Conservation (phyloP, 805 yeast species). For the Candida adriatica region DNA sequence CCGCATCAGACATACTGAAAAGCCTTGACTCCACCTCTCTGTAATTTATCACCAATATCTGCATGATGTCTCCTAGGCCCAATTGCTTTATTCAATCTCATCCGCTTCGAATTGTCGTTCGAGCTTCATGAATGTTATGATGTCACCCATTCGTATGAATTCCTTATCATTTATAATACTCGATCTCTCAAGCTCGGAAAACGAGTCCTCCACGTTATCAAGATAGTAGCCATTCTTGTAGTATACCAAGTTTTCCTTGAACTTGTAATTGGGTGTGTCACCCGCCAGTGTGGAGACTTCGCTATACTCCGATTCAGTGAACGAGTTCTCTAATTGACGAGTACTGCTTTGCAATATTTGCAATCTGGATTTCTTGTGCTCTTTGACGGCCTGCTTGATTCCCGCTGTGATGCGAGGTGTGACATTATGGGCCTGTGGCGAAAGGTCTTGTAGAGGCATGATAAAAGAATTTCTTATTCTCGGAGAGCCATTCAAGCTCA, state of each 20-base stretch:
- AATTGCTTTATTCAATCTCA: no score
- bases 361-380: slow-evolving; percentile 19
- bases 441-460: slow-evolving; percentile 2
- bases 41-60: no score
- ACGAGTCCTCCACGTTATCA: slow-evolving; percentile 18
- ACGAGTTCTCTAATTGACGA: slow-evolving; percentile 6
- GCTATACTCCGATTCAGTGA: slow-evolving; percentile 22
- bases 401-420: slow-evolving; percentile 22
- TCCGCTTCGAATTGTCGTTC: slow-evolving; percentile 13
- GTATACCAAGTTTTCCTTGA: slow-evolving; percentile 17
- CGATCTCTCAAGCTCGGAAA: slow-evolving; percentile 18
- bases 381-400: slow-evolving; percentile 22
- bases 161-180: slow-evolving; percentile 17
- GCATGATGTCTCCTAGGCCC: no score
- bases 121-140: slow-evolving; percentile 19
- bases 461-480: slow-evolving; percentile 4
- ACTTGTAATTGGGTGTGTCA: slow-evolving; percentile 22
- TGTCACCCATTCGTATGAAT: slow-evolving; percentile 13
- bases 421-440: slow-evolving; percentile 1
- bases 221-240: slow-evolving; percentile 23
- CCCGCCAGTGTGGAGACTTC: slow-evolving; percentile 21
- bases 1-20: slow-evolving; percentile 24
- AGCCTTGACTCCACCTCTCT: no score
- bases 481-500: no score
- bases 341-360: slow-evolving; percentile 14